These are phyloP conservation scores for Fusarium sp. DNA, from an alignment of 2,329 filamentous ascomycete species.

Conservation along the genomic window DNA sequence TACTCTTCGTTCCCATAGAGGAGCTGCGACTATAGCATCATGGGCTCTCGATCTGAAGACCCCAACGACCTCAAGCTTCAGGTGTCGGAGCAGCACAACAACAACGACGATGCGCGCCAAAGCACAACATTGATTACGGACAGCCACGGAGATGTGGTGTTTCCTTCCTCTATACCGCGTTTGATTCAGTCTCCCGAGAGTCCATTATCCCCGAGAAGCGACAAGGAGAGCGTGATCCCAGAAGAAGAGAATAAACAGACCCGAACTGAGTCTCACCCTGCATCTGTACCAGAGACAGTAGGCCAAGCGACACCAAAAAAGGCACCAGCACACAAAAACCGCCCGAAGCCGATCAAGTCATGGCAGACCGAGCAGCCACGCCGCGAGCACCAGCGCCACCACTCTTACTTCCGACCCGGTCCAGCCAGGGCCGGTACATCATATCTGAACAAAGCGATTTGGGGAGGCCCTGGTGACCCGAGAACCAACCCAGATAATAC, in stretches of 20 bases:
- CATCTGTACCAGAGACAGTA: background rate
- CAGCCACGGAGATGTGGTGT: conserved; percentile 30
- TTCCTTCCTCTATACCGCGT: conserved; percentile 29
- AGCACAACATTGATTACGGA: conserved; percentile 27
- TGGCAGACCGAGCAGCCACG: conserved; percentile 41
- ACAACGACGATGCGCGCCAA: conserved; percentile 8
- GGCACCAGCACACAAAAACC: conserved; percentile 6
- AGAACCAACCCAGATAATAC: conserved; percentile 26
- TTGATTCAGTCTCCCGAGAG: conserved; percentile 33
- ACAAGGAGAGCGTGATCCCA: background rate
- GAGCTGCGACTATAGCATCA: conserved; percentile 4
- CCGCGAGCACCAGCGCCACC: conserved; percentile 13
- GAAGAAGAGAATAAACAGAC: conserved; percentile 1
- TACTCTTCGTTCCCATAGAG: background rate
- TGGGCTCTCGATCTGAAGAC: conserved; percentile 26
- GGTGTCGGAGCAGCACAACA: conserved; percentile 24
- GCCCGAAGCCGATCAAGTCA: conserved; percentile 39
- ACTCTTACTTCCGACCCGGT: conserved; percentile 35
- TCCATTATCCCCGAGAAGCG: conserved; percentile 23
- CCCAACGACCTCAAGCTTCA: conserved; percentile 25
- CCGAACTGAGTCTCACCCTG: conserved; percentile 17
- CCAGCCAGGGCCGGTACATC: conserved; percentile 42
- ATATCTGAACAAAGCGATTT: conserved; percentile 42
- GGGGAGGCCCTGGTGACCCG: conserved; percentile 22
- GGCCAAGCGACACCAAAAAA: conserved; percentile 10